These are phyloP conservation scores for Solanum ossicruentum DNA, from an alignment of 257 asterid species.

Conservation along the genomic window DNA sequence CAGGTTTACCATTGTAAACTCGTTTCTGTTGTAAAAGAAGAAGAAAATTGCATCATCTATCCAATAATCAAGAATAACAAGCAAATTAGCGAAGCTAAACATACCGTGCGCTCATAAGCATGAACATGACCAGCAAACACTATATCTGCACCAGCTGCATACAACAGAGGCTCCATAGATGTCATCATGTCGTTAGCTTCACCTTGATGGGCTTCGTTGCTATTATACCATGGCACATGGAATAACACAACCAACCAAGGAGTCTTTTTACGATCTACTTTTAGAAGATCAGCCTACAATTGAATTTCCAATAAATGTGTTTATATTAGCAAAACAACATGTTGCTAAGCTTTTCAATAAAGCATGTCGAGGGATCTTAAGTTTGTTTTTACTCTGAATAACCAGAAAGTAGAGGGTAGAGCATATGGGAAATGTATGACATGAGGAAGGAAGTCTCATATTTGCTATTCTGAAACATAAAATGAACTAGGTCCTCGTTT, in stretches of 20 bases:
- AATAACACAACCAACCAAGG: slow-evolving; percentile 73
- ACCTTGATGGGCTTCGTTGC: slow-evolving; percentile 78
- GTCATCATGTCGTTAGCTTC: slow-evolving; percentile 83
- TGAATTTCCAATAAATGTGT: slow-evolving; percentile 1
- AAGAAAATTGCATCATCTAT: neutral
- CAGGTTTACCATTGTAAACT: slow-evolving; percentile 36
- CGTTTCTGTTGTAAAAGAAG: slow-evolving; percentile 38
- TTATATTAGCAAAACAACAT: neutral
- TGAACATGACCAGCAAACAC: slow-evolving; percentile 84
- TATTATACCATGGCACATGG: slow-evolving; percentile 97
- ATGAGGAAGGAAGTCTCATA: neutral
- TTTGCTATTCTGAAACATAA: neutral
- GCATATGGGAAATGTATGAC: neutral
- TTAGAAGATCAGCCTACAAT: slow-evolving; percentile 59
- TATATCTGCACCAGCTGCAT: slow-evolving; percentile 63
- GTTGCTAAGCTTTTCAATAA: neutral
- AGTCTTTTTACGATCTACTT: slow-evolving; percentile 56
- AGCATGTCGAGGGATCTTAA: neutral
- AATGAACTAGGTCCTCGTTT: neutral
- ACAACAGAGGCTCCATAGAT: slow-evolving; percentile 65
- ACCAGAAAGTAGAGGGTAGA: neutral
- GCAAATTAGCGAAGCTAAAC: neutral
- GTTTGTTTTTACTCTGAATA: neutral
- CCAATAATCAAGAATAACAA: neutral
- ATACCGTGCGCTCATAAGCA: slow-evolving; percentile 94